A percentile compares a stretch with the other conserved stretches of the same genome.
Conservation (phyloP, 2,329 filamentous ascomycete genomes). For the Leptographium flavum region DNA sequence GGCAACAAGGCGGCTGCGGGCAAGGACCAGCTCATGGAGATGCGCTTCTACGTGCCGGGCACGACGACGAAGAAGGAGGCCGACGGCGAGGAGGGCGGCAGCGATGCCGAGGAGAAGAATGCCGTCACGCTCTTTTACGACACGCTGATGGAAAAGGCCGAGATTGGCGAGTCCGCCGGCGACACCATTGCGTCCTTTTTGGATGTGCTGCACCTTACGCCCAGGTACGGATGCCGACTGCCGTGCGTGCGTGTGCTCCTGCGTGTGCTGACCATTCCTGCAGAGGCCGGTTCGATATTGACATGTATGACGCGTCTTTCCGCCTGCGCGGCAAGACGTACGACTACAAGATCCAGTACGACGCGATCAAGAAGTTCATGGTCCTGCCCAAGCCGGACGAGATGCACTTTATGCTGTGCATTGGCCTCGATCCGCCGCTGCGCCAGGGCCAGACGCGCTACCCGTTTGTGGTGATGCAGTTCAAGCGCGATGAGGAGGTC, state of each 20-base stretch:
- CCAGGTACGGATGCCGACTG: constrained; percentile 43
- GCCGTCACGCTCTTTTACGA: constrained; percentile 97
- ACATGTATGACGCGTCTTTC: constrained; percentile 98
- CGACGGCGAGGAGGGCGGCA: constrained; percentile 58
- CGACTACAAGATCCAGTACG: constrained; percentile 99
- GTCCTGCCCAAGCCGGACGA: constrained; percentile 97
- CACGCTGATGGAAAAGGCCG: constrained; percentile 92
- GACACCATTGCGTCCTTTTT: constrained; percentile 96
- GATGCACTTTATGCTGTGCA: constrained; percentile 83
- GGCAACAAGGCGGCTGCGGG: constrained; percentile 85
- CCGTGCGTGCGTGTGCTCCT: background rate
- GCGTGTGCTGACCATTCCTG: constrained; percentile 8
- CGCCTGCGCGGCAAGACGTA: constrained; percentile 96
- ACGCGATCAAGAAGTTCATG: constrained; percentile 98
- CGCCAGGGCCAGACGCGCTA: constrained; percentile 96
- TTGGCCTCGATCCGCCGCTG: constrained; percentile 86
- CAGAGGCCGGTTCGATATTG: constrained; percentile 98
- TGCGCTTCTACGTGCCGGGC: constrained; percentile 97
- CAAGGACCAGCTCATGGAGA: constrained; percentile 88
- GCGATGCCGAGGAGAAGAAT: constrained; percentile 67
- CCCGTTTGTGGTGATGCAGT: constrained; percentile 97
- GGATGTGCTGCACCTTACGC: constrained; percentile 92
- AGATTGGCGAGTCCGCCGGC: constrained; percentile 97
- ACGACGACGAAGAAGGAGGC: constrained; percentile 65
- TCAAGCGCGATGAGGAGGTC: constrained; percentile 95